phyloP scores from a whole-genome alignment of 1,284 basidiomycete genomes.

The Cryptococcus neoformans region DNA sequence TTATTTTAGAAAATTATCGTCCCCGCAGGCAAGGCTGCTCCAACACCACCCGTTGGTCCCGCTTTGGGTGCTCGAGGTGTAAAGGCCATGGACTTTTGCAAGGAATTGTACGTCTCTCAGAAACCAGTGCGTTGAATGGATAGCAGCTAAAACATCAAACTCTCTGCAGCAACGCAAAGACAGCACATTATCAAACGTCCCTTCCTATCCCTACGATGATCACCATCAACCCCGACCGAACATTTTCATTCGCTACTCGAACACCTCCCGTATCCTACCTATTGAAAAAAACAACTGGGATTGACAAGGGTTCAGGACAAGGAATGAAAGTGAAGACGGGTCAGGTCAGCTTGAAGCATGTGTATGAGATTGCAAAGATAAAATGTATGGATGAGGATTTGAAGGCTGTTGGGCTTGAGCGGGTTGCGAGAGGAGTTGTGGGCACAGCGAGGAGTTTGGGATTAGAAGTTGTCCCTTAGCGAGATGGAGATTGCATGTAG shows the following conservation, averaged over 20 bases:
- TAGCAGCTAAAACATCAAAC: neutral
- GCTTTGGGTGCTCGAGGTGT: constrained; percentile 97
- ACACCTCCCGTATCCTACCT: constrained; percentile 91
- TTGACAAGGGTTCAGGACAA: constrained; percentile 76
- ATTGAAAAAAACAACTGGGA: constrained; percentile 84
- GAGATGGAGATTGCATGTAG: neutral
- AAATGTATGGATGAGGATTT: constrained; percentile 87
- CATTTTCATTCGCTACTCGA: constrained; percentile 90
- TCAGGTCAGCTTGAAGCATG: constrained; percentile 89
- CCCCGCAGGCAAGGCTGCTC: constrained; percentile 90
- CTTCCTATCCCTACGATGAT: constrained; percentile 88
- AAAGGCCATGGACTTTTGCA: constrained; percentile 99
- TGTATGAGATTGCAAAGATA: constrained; percentile 99
- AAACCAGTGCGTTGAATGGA: constrained; percentile 59
- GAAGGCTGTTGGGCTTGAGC: constrained; percentile 76
- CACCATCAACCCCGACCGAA: constrained; percentile 88
- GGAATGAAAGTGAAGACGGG: constrained; percentile 55
- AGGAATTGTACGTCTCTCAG: constrained; percentile 70
- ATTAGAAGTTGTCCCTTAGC: constrained; percentile 75
- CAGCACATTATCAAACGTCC: constrained; percentile 81
- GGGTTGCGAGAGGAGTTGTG: constrained; percentile 77
- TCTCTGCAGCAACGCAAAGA: constrained; percentile 69
- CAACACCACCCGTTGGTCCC: constrained; percentile 94
- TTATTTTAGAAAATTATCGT: constrained; percentile 72
- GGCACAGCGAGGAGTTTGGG: constrained; percentile 83